Percentiles rank a stretch among this genome's conserved stretches.
These are phyloP conservation scores for Claviceps digitariae DNA, from an alignment of 2,329 filamentous ascomycete genomes.

Conservation along the genomic window DNA sequence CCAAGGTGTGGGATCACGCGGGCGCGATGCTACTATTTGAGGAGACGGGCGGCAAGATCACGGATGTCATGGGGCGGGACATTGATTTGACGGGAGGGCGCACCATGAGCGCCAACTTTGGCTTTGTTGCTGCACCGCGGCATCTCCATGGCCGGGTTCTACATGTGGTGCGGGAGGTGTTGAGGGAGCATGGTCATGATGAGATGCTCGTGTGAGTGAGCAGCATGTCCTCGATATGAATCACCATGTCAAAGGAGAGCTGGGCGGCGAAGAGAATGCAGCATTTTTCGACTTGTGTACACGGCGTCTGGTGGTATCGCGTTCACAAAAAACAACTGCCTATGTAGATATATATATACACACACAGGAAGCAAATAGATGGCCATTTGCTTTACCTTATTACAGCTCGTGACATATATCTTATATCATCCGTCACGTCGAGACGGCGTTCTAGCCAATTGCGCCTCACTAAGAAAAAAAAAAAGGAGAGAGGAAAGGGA, in stretches of 20 bases:
- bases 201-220: slow-evolving; percentile 9
- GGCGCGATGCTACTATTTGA: slow-evolving; percentile 46
- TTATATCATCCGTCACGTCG: not conserved
- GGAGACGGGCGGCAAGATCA: slow-evolving; percentile 41
- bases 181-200: slow-evolving; percentile 28
- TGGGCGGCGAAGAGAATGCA: not conserved
- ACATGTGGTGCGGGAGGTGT: slow-evolving; percentile 47
- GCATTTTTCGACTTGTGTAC: not conserved
- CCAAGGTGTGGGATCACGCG: slow-evolving; percentile 47
- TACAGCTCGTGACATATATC: too few relatives aligned
- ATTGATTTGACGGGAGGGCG: slow-evolving; percentile 38
- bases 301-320: not conserved
- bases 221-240: not conserved
- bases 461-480: too few relatives aligned
- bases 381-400: too few relatives aligned
- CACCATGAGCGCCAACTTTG: slow-evolving; percentile 36
- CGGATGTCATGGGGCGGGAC: slow-evolving; percentile 36
- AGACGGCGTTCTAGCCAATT: not conserved
- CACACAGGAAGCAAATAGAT: not conserved
- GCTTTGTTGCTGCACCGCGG: slow-evolving; percentile 40
- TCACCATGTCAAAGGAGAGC: not conserved
- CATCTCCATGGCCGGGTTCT: slow-evolving; percentile 31
- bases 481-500: too few relatives aligned
- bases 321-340: not conserved
- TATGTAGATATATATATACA: not conserved